Percentiles rank a stretch among this genome's conserved stretches.
Evolutionary conservation across 768 basidiomycete genomes (phyloP).

Genomic region (Megacollybia marginata): DNA sequence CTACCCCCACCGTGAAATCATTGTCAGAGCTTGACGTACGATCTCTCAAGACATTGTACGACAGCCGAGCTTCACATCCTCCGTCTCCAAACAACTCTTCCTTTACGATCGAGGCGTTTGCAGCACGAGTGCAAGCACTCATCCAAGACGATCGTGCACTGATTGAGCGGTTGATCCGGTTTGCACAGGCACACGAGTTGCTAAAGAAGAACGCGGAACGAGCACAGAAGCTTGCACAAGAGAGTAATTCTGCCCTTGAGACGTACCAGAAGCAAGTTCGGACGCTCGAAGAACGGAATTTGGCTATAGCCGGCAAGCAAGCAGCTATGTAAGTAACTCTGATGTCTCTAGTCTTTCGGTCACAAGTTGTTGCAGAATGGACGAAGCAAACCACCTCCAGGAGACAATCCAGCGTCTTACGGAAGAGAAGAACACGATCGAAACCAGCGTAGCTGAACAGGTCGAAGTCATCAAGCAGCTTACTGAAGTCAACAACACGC

Average conservation of each 20-base stretch:
- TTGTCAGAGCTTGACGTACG: conserved; percentile 83
- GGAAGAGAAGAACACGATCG: conserved; percentile 62
- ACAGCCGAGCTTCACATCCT: conserved; percentile 21
- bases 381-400: conserved; percentile 58
- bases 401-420: conserved; percentile 51
- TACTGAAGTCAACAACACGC: conserved; percentile 67
- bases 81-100: conserved; percentile 6
- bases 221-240: conserved; percentile 85
- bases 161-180: conserved; percentile 76
- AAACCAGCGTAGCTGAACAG: conserved; percentile 61
- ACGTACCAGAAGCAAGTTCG: conserved; percentile 88
- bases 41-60: conserved; percentile 77
- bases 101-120: conserved; percentile 74
- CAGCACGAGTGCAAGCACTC: conserved; percentile 69
- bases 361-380: conserved; percentile 39
- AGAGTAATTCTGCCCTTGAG: conserved; percentile 71
- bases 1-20: conserved; percentile 30
- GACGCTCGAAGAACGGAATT: conserved; percentile 70
- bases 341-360: conserved; percentile 6
- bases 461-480: conserved; percentile 69
- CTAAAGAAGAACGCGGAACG: conserved; percentile 90
- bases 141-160: conserved; percentile 77
- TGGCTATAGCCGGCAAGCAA: conserved; percentile 40
- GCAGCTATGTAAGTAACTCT: conserved; percentile 43
- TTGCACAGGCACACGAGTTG: conserved; percentile 84